phyloP scores from a whole-genome alignment of 2,329 filamentous ascomycete species.

The Macroventuria anomochaeta region DNA sequence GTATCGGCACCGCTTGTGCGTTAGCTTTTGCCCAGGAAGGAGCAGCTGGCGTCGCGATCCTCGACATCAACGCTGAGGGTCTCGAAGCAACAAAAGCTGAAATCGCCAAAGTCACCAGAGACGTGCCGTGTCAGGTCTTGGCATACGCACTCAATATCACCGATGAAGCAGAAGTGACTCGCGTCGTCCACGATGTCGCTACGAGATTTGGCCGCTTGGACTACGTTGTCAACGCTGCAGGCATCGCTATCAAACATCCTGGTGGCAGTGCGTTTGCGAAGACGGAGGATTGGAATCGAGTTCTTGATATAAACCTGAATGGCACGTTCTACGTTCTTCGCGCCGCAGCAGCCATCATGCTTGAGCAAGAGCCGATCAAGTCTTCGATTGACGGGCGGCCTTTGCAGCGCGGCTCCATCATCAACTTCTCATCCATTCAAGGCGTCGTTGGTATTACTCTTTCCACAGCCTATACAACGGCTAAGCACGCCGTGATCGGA shows the following conservation, averaged over 20 bases:
- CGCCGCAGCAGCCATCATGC: constrained; percentile 53
- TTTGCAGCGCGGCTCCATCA: constrained; percentile 44
- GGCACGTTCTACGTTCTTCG: constrained; percentile 53
- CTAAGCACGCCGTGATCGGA: constrained; percentile 53
- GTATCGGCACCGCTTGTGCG: constrained; percentile 44
- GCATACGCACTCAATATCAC: constrained; percentile 35
- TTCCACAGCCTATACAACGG: constrained; percentile 47
- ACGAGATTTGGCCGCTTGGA: constrained; percentile 49
- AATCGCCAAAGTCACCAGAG: constrained; percentile 9
- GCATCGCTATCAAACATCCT: constrained; percentile 49
- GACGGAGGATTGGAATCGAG: constrained; percentile 50
- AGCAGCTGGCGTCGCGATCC: constrained; percentile 25
- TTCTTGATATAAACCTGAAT: constrained; percentile 54
- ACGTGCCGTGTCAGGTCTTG: constrained; percentile 1
- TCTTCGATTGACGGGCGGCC: constrained; percentile 46
- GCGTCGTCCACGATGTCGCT: constrained; percentile 35
- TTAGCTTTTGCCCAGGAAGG: constrained; percentile 29
- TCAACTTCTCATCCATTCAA: constrained; percentile 50
- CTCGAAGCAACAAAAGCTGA: constrained; percentile 22
- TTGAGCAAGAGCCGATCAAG: constrained; percentile 51
- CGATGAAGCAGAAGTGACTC: constrained; percentile 39
- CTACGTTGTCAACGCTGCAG: constrained; percentile 53
- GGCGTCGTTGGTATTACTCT: constrained; percentile 50
- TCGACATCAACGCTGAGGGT: constrained; percentile 25
- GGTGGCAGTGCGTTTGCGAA: constrained; percentile 48